phyloP scores from a whole-genome alignment of 1,284 basidiomycete species.

The Cryptococcus neoformans region DNA sequence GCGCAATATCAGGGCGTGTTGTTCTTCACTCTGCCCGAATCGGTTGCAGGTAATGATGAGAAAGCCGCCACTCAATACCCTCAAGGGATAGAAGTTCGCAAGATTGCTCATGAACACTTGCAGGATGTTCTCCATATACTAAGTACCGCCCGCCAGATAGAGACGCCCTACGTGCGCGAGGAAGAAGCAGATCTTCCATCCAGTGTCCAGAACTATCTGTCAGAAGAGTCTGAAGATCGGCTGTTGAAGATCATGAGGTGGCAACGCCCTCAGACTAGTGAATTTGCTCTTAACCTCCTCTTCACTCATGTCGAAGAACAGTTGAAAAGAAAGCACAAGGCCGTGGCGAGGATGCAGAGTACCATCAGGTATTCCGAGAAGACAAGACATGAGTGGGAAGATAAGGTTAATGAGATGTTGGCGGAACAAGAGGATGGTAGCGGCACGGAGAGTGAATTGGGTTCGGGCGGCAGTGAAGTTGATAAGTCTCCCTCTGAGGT shows the following conservation, averaged over 20 bases:
- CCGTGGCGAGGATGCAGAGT: constrained; percentile 94
- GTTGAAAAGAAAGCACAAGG: constrained; percentile 90
- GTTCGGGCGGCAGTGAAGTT: constrained; percentile 18
- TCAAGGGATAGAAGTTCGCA: constrained; percentile 73
- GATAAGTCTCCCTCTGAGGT: constrained; percentile 6
- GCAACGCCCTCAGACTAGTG: constrained; percentile 79
- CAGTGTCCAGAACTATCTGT: constrained; percentile 85
- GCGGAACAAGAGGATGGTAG: constrained; percentile 59
- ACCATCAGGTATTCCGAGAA: constrained; percentile 97
- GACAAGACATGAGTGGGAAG: constrained; percentile 96
- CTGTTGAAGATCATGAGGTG: constrained; percentile 76
- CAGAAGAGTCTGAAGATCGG: constrained; percentile 77
- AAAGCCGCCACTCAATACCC: constrained; percentile 16
- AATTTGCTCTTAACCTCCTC: constrained; percentile 76
- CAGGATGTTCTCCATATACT: constrained; percentile 84
- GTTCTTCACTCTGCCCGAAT: constrained; percentile 55
- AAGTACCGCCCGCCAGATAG: constrained; percentile 73
- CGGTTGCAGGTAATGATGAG: constrained; percentile 19
- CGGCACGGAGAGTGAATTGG: constrained; percentile 41
- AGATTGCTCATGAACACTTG: constrained; percentile 69
- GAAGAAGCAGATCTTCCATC: constrained; percentile 87
- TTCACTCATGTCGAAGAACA: constrained; percentile 82
- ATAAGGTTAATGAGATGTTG: constrained; percentile 67
- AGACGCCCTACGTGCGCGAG: constrained; percentile 84
- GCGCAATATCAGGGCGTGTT: constrained; percentile 87